phyloP scores from a whole-genome alignment of 345 rosid genomes.

The Cardamine resedifolia region DNA sequence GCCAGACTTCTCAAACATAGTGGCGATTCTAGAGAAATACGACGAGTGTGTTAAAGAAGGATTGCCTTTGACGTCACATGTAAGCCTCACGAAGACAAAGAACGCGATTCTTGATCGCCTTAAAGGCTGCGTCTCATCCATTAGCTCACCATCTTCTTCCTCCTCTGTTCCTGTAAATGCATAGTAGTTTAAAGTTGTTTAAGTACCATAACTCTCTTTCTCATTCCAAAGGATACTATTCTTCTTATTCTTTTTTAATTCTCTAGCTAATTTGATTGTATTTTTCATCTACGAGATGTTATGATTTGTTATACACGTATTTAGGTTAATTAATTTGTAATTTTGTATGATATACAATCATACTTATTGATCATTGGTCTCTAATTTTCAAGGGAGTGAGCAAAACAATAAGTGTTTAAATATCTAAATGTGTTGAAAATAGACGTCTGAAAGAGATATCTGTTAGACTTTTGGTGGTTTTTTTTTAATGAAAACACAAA shows the following conservation, averaged over 20 bases:
- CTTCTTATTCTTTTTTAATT: constrained; percentile 1
- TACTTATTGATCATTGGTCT: background rate
- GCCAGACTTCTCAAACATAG: constrained; percentile 85
- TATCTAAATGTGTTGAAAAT: background rate
- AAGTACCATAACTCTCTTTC: constrained; percentile 1
- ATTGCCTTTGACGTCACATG: constrained; percentile 75
- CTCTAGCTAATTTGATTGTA: constrained; percentile 10
- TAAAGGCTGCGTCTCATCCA: constrained; percentile 67
- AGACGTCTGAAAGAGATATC: background rate
- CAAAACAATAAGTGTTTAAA: background rate
- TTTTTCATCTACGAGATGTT: constrained; percentile 14
- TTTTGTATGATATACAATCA: background rate
- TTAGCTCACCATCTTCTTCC: constrained; percentile 35
- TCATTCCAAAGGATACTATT: constrained; percentile 18
- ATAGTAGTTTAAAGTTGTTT: constrained; percentile 38
- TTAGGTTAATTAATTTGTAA: constrained; percentile 1
- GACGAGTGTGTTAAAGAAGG: constrained; percentile 92
- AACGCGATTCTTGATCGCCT: constrained; percentile 69
- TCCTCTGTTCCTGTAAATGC: constrained; percentile 85
- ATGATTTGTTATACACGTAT: constrained; percentile 9
- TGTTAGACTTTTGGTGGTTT: no score
- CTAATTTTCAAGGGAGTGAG: background rate
- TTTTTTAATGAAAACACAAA: no score
- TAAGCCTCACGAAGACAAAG: constrained; percentile 56
- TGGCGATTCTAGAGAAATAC: constrained; percentile 72